Conservation (phyloP, 768 basidiomycete species). For the Kondoa malvinella region DNA sequence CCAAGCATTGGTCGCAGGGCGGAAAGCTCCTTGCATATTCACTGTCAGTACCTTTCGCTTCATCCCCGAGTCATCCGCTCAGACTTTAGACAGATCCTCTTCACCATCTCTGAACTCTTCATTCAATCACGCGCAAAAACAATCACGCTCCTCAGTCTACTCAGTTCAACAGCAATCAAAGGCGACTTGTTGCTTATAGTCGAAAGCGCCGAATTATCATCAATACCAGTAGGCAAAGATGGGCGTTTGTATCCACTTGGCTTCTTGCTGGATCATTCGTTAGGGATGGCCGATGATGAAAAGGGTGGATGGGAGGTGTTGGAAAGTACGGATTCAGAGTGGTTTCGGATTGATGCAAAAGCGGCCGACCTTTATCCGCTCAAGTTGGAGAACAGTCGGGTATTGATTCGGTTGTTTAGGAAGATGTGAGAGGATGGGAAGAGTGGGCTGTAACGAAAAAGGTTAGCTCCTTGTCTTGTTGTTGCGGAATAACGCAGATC, state of each 20-base stretch:
- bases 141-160: conserved; percentile 20
- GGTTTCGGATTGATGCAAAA: conserved; percentile 19
- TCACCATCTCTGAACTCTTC: conserved; percentile 27
- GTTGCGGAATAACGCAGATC: not conserved
- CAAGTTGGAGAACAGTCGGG: conserved; percentile 23
- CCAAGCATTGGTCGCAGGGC: not conserved
- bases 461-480: not conserved
- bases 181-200: conserved; percentile 23
- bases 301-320: not conserved
- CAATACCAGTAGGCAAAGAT: conserved; percentile 16
- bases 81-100: conserved; percentile 12
- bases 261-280: conserved; percentile 18
- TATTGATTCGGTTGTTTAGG: conserved; percentile 19
- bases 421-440: conserved; percentile 6
- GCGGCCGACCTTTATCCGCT: conserved; percentile 19
- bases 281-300: conserved; percentile 6
- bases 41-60: conserved; percentile 12
- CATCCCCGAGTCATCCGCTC: conserved; percentile 11
- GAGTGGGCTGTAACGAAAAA: too few species aligned
- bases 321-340: conserved; percentile 18
- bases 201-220: conserved; percentile 20
- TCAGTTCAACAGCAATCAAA: not conserved
- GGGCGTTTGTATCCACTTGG: conserved; percentile 21
- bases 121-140: conserved; percentile 23
- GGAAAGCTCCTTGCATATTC: conserved; percentile 2